These are phyloP conservation scores for Pseudopithomyces chartarum DNA, from an alignment of 2,329 filamentous ascomycete genomes.

Conservation along the genomic window DNA sequence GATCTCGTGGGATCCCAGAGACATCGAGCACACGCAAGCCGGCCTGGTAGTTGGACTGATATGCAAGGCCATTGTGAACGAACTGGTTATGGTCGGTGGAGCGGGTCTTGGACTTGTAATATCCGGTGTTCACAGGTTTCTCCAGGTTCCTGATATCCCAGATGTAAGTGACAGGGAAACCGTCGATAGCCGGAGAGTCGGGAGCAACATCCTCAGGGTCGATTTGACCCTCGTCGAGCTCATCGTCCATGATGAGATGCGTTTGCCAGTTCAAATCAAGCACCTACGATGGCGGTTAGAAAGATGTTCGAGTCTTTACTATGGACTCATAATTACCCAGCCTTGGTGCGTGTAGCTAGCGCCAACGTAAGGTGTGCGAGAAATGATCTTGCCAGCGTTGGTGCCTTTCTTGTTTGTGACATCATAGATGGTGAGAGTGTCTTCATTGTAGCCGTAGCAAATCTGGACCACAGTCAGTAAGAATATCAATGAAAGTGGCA, in stretches of 20 bases:
- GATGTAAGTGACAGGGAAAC: constrained; percentile 44
- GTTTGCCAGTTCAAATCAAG: constrained; percentile 45
- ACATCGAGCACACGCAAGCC: constrained; percentile 51
- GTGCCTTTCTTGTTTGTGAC: constrained; percentile 60
- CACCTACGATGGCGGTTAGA: too few species aligned
- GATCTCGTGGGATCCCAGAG: constrained; percentile 44
- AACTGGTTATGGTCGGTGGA: constrained; percentile 56
- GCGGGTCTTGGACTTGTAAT: constrained; percentile 47
- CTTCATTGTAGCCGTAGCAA: constrained; percentile 63
- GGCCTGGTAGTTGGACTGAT: constrained; percentile 52
- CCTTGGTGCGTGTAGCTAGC: constrained; percentile 64
- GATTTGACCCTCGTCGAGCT: constrained; percentile 46
- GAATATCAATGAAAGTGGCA: too few species aligned
- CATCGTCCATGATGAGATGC: constrained; percentile 44
- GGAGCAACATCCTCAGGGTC: constrained; percentile 27
- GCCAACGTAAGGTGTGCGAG: constrained; percentile 59
- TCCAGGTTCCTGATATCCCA: constrained; percentile 45
- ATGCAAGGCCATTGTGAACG: constrained; percentile 46
- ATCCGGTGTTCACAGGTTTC: constrained; percentile 45
- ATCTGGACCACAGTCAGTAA: constrained; percentile 34
- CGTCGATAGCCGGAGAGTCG: constrained; percentile 37
- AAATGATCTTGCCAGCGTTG: constrained; percentile 61
- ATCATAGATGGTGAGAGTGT: constrained; percentile 58
- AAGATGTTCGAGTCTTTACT: too few species aligned
- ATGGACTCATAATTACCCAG: too few species aligned